Evolutionary conservation across 768 basidiomycete species (phyloP), one percentile per base, ranked within the genome.

Genomic region (Mycena crocata): DNA sequence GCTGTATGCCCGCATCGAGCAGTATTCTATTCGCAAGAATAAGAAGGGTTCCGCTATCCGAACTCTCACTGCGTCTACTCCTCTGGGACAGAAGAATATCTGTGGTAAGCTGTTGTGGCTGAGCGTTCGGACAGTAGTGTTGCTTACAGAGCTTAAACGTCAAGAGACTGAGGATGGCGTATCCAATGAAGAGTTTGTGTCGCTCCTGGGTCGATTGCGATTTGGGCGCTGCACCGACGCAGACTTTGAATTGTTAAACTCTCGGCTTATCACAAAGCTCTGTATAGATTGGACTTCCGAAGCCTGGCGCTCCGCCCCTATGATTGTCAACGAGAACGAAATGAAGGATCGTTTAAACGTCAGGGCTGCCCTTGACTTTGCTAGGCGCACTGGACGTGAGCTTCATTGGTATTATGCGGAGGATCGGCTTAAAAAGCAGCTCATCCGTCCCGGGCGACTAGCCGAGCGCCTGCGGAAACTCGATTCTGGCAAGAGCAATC

Each of bases 221-320:
- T 10, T 37, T 3, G 62, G 74, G 14, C 15, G 69, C 57, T 75
- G 73, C 58, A 66, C 74, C 2, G 9, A 37, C 0, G 70, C 42
- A 4, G 73, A 76, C 48, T 71, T 48, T 34, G 19, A 54, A 2
- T 12, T 72, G 0, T n/a, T 76, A 15, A 57, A 67, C 8, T 35
- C 57, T 1, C 49, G 75, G 13, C 5, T 72, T 0, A 12, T 71
- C 0, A 34, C 21, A 26, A n/a, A 45, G 21, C 15, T 51, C 23
- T 0, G 15, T 31, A 0, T 40, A 31, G 30, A 72, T 19, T 63
- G 58, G 46, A 17, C 23, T 0, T 1, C 44, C 3, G 34, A 52
- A 0, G 46, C 55, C 1, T 75, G 75, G 74, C 17, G 3, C 5
- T 1, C 19, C 1, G 26, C 46, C 2, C 58, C 58, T 8, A 28